These are phyloP conservation scores for Chlorella ohadii DNA, from an alignment of 139 green algal species.

Conservation along the genomic window DNA sequence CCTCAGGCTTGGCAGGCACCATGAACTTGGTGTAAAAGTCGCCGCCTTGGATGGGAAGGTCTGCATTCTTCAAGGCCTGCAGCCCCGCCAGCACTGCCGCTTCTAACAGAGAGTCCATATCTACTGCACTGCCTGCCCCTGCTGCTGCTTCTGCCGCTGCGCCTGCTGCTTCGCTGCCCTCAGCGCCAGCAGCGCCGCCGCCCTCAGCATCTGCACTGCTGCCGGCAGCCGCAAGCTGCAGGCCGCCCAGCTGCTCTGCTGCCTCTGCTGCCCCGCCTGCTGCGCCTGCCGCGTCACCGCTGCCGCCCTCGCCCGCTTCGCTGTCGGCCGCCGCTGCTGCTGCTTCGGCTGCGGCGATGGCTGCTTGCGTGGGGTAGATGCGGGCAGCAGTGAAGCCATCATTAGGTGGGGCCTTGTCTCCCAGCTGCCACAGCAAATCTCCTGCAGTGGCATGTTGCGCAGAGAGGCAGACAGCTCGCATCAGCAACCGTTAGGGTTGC, in stretches of 20 bases:
- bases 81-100: slow-evolving; percentile 33
- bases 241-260: neutral
- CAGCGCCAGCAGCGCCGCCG: neutral
- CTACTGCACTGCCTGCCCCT: neutral
- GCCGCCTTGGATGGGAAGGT: slow-evolving; percentile 29
- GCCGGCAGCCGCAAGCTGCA: neutral
- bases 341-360: neutral
- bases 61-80: slow-evolving; percentile 21
- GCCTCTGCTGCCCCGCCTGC: neutral
- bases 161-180: neutral
- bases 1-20: slow-evolving; percentile 29
- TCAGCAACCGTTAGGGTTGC: no score
- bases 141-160: neutral
- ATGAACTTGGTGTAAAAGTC: slow-evolving; percentile 53
- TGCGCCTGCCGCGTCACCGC: neutral
- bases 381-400: slow-evolving; percentile 33
- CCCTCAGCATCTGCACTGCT: neutral
- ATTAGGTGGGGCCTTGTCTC: slow-evolving; percentile 37
- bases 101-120: slow-evolving; percentile 38
- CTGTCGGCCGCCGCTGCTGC: neutral
- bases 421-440: slow-evolving; percentile 48
- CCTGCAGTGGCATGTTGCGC: neutral
- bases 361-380: slow-evolving; percentile 1
- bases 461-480: no score
- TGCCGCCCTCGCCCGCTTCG: neutral